Evolutionary conservation across 371 early-diverging fungal genomes (phyloP).

Genomic region (Vairimorpha necatrix): DNA sequence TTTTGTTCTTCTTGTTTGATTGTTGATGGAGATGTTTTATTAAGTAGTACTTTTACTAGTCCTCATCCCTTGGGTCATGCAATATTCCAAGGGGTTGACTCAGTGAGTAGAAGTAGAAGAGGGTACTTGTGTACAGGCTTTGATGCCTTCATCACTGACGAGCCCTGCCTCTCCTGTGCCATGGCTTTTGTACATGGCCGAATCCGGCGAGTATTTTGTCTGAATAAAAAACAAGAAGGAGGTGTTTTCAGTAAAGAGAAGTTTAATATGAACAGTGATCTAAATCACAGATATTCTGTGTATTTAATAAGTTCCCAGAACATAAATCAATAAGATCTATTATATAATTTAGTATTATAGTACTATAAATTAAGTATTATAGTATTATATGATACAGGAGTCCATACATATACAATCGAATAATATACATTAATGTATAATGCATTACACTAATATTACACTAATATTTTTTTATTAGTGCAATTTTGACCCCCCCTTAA

Average conservation of each 20-base stretch:
- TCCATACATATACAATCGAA: too few relatives aligned
- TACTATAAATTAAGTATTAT: background rate
- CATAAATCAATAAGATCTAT: too few relatives aligned
- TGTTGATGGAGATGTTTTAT: background rate
- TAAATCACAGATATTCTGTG: conserved; percentile 54
- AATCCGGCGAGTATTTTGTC: conserved; percentile 45
- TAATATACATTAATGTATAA: too few relatives aligned
- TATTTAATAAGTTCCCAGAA: conserved; percentile 42
- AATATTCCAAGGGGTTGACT: conserved; percentile 28
- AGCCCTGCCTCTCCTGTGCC: conserved; percentile 58
- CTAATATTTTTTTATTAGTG: too few relatives aligned
- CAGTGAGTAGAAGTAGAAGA: conserved; percentile 16
- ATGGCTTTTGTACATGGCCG: conserved; percentile 60
- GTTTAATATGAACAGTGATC: conserved; percentile 37
- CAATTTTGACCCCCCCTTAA: too few relatives aligned
- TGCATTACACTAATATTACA: too few relatives aligned
- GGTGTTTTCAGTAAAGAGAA: conserved; percentile 22
- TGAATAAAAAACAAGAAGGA: conserved; percentile 11
- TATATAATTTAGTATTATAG: too few relatives aligned
- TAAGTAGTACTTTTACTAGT: conserved; percentile 9
- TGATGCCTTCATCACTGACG: conserved; percentile 41
- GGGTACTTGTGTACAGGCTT: conserved; percentile 56
- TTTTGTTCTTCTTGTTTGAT: conserved; percentile 40
- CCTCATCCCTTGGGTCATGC: conserved; percentile 46
- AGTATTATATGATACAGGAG: background rate